Percentiles rank a stretch among this genome's conserved stretches.
Evolutionary conservation across 176 grass and related monocot genomes (phyloP).

Genomic region (Lolium perenne): DNA sequence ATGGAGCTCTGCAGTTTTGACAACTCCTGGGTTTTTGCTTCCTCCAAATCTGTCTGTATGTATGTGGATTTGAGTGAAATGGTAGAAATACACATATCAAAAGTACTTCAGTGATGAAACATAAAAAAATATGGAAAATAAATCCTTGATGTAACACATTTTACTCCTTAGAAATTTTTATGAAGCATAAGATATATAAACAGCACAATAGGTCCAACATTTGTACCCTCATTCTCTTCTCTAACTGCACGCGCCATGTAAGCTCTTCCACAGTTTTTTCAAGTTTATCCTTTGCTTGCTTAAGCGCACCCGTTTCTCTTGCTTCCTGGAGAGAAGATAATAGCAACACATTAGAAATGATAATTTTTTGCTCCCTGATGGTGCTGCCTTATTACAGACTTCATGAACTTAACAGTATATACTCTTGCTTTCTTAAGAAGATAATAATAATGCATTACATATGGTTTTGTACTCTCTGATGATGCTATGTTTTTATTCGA

Average conservation of each 20-base stretch:
- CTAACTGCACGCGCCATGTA: conserved; percentile 95
- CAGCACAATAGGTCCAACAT: conserved; percentile 43
- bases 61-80: conserved; percentile 52
- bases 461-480: conserved; percentile 17
- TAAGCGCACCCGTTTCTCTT: conserved; percentile 97
- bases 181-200: conserved; percentile 13
- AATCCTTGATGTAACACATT: conserved; percentile 19
- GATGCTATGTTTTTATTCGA: background rate
- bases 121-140: conserved; percentile 24
- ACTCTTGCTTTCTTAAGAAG: background rate
- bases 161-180: conserved; percentile 29
- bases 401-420: conserved; percentile 7
- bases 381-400: background rate
- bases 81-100: conserved; percentile 27
- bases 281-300: conserved; percentile 99
- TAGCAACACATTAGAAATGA: conserved; percentile 38
- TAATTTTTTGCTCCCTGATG: conserved; percentile 17
- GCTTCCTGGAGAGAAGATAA: conserved; percentile 72
- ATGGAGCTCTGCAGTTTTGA: conserved; percentile 84
- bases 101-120: background rate
- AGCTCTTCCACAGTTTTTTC: conserved; percentile 99
- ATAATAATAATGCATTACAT: conserved; percentile 3
- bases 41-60: conserved; percentile 87
- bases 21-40: conserved; percentile 83
- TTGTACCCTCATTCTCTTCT: conserved; percentile 87